Conservation (phyloP, 1,284 basidiomycete species). For the Mycena citricolor region DNA sequence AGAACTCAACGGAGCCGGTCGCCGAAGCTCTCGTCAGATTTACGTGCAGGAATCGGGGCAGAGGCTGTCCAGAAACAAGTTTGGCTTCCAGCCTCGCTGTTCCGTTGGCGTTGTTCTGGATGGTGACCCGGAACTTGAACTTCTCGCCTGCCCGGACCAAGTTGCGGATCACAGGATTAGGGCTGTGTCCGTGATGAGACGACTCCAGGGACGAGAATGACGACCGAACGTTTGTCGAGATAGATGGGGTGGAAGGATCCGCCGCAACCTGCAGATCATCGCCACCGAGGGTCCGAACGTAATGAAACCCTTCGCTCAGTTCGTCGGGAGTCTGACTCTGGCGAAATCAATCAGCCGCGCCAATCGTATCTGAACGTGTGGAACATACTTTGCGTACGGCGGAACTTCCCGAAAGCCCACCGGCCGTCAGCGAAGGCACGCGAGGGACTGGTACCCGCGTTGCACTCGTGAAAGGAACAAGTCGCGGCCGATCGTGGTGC, state of each 20-base stretch:
- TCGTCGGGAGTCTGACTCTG: conserved; percentile 51
- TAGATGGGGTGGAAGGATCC: conserved; percentile 33
- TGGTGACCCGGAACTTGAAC: conserved; percentile 58
- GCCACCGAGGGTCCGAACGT: conserved; percentile 65
- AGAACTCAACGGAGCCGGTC: conserved; percentile 54
- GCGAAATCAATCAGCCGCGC: conserved; percentile 28
- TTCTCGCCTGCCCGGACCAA: conserved; percentile 57
- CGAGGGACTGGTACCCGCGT: conserved; percentile 64
- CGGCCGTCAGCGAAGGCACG: conserved; percentile 33
- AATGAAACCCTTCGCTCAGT: conserved; percentile 64
- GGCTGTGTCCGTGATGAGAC: conserved; percentile 41
- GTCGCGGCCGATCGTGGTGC: conserved; percentile 44
- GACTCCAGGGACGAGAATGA: conserved; percentile 65
- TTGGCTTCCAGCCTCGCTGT: conserved; percentile 45
- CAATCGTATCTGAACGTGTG: too few relatives aligned
- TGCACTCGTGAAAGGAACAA: conserved; percentile 74
- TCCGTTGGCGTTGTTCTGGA: conserved; percentile 26
- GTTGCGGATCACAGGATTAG: conserved; percentile 40
- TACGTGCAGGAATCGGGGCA: conserved; percentile 59
- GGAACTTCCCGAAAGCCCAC: conserved; percentile 33
- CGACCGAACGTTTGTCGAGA: conserved; percentile 45
- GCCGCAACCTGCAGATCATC: conserved; percentile 33
- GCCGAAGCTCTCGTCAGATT: conserved; percentile 46
- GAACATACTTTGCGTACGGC: too few relatives aligned
- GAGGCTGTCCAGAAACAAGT: conserved; percentile 49